A percentile compares a stretch with the other conserved stretches of the same genome.
Conservation (phyloP, 2,329 filamentous ascomycete species). For the Talaromyces sp. region DNA sequence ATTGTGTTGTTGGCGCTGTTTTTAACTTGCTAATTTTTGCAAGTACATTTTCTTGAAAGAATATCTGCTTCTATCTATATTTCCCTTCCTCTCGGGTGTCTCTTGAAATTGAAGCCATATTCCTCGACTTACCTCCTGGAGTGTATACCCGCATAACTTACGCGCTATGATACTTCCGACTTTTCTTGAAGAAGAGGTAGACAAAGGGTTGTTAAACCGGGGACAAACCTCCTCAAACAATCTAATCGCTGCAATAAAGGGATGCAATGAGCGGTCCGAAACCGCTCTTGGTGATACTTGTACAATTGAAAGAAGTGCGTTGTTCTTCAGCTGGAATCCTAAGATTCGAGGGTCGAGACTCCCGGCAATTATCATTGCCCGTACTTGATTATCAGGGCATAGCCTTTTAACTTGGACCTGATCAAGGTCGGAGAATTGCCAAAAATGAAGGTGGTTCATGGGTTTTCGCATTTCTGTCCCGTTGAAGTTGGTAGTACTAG, state of each 20-base stretch:
- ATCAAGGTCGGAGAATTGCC: too few species aligned
- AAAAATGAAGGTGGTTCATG: background rate
- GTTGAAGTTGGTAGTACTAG: background rate
- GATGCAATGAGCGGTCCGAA: background rate
- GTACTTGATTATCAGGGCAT: too few species aligned
- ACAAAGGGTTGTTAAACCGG: background rate
- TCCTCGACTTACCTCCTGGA: background rate
- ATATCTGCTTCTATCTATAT: background rate
- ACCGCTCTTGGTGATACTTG: background rate
- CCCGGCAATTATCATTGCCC: background rate
- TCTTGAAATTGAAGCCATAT: background rate
- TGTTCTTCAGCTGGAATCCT: background rate
- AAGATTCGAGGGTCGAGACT: background rate
- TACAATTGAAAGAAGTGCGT: background rate
- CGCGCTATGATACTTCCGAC: background rate
- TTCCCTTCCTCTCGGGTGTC: too few species aligned
- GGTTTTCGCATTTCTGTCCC: background rate
- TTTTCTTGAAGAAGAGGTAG: background rate
- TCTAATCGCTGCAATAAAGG: too few species aligned
- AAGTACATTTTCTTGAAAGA: background rate
- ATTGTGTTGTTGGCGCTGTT: background rate
- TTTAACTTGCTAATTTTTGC: background rate
- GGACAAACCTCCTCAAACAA: background rate
- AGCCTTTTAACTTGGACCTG: too few species aligned
- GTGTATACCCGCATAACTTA: background rate